Evolutionary conservation across 306 rosid species (phyloP).

Genomic region (Acmispon strigosus): DNA sequence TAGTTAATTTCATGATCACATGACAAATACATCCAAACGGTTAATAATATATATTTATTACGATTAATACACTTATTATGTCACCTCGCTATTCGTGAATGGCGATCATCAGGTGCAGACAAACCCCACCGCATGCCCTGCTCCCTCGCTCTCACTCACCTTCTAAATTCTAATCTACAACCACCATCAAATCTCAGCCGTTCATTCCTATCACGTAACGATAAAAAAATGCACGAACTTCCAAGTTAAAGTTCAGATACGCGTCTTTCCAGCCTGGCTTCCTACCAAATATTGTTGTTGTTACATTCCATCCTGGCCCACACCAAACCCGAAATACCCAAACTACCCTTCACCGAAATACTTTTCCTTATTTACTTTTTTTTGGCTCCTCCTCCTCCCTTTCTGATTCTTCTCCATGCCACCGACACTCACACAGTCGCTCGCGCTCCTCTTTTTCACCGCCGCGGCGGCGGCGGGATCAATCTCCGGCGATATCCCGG

Average conservation of each 20-base stretch:
- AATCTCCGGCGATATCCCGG: constrained; percentile 22
- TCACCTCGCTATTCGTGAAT: neutral
- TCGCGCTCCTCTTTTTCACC: constrained; percentile 6
- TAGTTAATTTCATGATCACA: neutral
- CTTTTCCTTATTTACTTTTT: neutral
- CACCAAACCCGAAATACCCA: constrained; percentile 13
- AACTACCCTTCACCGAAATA: constrained; percentile 13
- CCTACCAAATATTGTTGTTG: neutral
- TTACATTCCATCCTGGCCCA: constrained; percentile 12
- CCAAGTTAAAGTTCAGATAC: constrained; percentile 1
- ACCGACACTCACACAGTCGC: constrained; percentile 3
- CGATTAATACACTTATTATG: neutral
- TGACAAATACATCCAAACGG: neutral
- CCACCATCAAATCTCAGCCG: neutral
- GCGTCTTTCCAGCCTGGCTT: constrained; percentile 59
- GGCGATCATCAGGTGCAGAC: constrained; percentile 1
- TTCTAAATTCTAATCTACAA: neutral
- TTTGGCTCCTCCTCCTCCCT: no score
- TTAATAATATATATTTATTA: no score
- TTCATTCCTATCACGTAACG: neutral
- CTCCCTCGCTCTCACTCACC: neutral
- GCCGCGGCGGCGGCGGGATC: neutral
- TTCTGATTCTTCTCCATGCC: constrained; percentile 25
- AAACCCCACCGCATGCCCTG: neutral
- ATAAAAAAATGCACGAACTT: neutral